phyloP scores from a whole-genome alignment of 1,139 yeast species.

The Yamadazyma triangularis region DNA sequence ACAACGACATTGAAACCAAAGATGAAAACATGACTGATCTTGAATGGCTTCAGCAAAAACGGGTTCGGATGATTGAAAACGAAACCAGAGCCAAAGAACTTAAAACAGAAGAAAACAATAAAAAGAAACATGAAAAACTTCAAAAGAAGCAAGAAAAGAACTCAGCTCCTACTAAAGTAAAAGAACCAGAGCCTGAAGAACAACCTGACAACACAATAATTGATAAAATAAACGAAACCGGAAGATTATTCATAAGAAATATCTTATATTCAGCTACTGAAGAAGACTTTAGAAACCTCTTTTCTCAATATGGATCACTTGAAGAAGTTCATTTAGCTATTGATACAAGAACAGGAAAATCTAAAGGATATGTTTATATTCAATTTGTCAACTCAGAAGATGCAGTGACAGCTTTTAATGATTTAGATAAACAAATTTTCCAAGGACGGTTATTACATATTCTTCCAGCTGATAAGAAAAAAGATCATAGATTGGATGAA shows the following conservation, averaged over 20 bases:
- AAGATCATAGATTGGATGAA: constrained; percentile 77
- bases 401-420: constrained; percentile 71
- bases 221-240: constrained; percentile 59
- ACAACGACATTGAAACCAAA: constrained; percentile 26
- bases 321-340: constrained; percentile 87
- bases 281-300: constrained; percentile 63
- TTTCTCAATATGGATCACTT: constrained; percentile 52
- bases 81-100: constrained; percentile 16
- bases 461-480: constrained; percentile 78
- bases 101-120: neutral
- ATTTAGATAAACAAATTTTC: constrained; percentile 81
- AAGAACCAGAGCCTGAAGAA: constrained; percentile 8
- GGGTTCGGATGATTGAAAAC: constrained; percentile 66
- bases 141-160: constrained; percentile 15
- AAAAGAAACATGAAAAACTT: constrained; percentile 3
- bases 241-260: constrained; percentile 85
- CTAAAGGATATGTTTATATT: constrained; percentile 91
- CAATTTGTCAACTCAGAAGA: constrained; percentile 62
- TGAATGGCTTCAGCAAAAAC: constrained; percentile 82
- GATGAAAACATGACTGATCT: constrained; percentile 66
- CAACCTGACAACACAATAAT: constrained; percentile 39
- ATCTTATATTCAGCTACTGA: constrained; percentile 78
- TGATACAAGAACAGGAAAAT: constrained; percentile 83
- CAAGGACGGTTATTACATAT: constrained; percentile 93
- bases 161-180: constrained; percentile 4